Conservation (phyloP, 768 basidiomycete genomes). For the Tricholoma sp. region DNA sequence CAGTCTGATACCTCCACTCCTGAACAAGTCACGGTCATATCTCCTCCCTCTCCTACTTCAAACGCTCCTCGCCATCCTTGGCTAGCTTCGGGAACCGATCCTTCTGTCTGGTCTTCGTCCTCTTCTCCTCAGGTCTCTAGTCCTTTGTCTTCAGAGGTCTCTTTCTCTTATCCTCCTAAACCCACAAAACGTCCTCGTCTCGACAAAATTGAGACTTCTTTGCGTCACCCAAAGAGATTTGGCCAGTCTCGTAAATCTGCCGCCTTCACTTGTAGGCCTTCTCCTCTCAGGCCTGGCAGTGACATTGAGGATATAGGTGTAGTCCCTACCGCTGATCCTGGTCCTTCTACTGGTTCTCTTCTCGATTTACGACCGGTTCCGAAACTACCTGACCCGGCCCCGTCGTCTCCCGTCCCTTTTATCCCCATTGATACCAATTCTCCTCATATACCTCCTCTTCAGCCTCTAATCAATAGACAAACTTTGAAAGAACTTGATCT, state of each 20-base stretch:
- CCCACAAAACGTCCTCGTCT: constrained; percentile 38
- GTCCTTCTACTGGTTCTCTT: constrained; percentile 41
- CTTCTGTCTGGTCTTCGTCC: constrained; percentile 24
- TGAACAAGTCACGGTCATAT: constrained; percentile 23
- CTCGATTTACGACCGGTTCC: constrained; percentile 24
- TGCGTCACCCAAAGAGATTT: constrained; percentile 15
- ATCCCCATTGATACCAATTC: constrained; percentile 39
- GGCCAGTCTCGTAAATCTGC: constrained; percentile 15
- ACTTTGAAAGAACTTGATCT: constrained; percentile 85
- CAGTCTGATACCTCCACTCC: constrained; percentile 20
- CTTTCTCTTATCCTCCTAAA: constrained; percentile 14
- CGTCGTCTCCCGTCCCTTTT: constrained; percentile 23
- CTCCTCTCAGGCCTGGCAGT: constrained; percentile 30
- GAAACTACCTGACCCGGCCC: constrained; percentile 22
- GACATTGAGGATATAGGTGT: constrained; percentile 45
- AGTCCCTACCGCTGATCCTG: constrained; percentile 36
- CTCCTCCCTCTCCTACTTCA: constrained; percentile 16
- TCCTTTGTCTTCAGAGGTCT: constrained; percentile 23
- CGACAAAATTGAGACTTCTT: constrained; percentile 26
- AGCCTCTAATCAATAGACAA: constrained; percentile 76
- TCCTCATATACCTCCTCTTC: constrained; percentile 60
- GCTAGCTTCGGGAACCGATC: constrained; percentile 19
- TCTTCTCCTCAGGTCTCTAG: constrained; percentile 27
- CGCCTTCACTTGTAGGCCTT: constrained; percentile 9
- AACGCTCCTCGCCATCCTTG: constrained; percentile 40